Evolutionary conservation across 257 asterid genomes (phyloP).

Genomic region (Solanum stenotomum): DNA sequence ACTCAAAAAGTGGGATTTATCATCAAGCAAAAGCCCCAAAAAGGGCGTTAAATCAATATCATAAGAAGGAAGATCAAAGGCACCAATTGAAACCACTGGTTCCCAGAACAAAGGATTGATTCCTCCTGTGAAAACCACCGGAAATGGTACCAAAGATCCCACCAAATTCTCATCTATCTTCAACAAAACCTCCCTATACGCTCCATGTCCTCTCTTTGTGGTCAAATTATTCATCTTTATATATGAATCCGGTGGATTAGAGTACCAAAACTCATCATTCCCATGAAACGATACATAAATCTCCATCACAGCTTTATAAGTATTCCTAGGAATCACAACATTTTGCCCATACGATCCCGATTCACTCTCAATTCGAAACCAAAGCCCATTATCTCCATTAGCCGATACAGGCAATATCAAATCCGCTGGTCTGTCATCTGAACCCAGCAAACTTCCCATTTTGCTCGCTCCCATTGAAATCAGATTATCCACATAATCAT

Average conservation of each 20-base stretch:
- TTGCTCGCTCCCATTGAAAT: not conserved
- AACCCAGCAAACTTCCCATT: constrained; percentile 10
- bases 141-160: constrained; percentile 73
- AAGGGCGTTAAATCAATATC: constrained; percentile 69
- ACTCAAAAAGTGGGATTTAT: constrained; percentile 34
- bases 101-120: constrained; percentile 81
- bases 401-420: constrained; percentile 60
- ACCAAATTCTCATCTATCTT: constrained; percentile 48
- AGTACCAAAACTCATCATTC: constrained; percentile 84
- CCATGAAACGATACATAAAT: constrained; percentile 71
- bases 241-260: constrained; percentile 78
- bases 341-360: constrained; percentile 24
- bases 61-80: constrained; percentile 77
- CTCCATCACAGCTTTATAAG: constrained; percentile 74
- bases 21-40: constrained; percentile 49
- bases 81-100: constrained; percentile 79
- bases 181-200: constrained; percentile 62
- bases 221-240: constrained; percentile 25
- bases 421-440: constrained; percentile 60
- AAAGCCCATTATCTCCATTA: constrained; percentile 41
- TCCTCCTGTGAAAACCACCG: constrained; percentile 74
- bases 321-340: constrained; percentile 43
- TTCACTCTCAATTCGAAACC: constrained; percentile 61
- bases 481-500: not conserved
- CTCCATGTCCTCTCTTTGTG: constrained; percentile 52